A percentile compares a stretch with the other conserved stretches of the same genome.
Evolutionary conservation across 1,284 basidiomycete genomes (phyloP).

Genomic region (Austropuccinia psidii): DNA sequence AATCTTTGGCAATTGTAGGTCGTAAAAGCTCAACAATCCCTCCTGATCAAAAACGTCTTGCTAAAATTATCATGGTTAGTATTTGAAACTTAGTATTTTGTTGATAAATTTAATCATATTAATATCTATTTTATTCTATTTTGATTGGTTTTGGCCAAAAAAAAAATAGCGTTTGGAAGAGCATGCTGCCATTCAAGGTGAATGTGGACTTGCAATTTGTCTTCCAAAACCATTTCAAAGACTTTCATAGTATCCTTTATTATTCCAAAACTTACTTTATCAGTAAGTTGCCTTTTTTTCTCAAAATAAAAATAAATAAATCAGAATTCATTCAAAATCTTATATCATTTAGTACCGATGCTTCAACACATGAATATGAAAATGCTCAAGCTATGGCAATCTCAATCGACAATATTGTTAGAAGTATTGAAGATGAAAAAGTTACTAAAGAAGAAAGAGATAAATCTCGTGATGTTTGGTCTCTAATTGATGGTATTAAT

Average conservation of each 20-base stretch:
- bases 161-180: slow-evolving; percentile 62
- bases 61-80: slow-evolving; percentile 32
- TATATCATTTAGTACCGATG: slow-evolving; percentile 60
- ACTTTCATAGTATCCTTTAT: slow-evolving; percentile 87
- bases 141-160: too few species aligned
- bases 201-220: slow-evolving; percentile 85
- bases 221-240: slow-evolving; percentile 84
- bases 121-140: neutral
- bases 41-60: slow-evolving; percentile 11
- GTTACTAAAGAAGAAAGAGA: slow-evolving; percentile 90
- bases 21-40: slow-evolving; percentile 15
- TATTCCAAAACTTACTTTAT: slow-evolving; percentile 78
- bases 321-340: neutral
- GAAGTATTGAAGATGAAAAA: slow-evolving; percentile 96
- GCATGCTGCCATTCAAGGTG: slow-evolving; percentile 70
- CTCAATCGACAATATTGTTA: slow-evolving; percentile 88
- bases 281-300: slow-evolving; percentile 15
- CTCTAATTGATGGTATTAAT: slow-evolving; percentile 86
- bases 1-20: slow-evolving; percentile 59
- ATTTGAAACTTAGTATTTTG: neutral
- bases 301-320: too few species aligned
- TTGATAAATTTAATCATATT: too few species aligned
- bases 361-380: slow-evolving; percentile 94
- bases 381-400: slow-evolving; percentile 91
- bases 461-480: slow-evolving; percentile 85